Conservation (phyloP, 2,329 filamentous ascomycete genomes). For the Ophiostoma populinum region DNA sequence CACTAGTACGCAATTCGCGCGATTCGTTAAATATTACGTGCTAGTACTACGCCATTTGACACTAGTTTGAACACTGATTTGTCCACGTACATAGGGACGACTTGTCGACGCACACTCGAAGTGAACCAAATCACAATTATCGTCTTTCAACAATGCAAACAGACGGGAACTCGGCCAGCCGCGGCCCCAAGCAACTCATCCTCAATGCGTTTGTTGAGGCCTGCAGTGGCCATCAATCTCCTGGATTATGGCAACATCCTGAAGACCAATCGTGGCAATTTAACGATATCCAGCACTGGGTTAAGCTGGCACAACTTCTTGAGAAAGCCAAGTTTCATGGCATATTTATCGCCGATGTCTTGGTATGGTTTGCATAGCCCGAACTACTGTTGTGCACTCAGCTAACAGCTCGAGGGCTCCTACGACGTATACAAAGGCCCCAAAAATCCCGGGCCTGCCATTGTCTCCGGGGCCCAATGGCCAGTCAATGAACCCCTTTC, state of each 20-base stretch:
- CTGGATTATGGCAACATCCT: conserved; percentile 40
- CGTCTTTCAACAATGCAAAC: too few relatives aligned
- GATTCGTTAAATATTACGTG: too few relatives aligned
- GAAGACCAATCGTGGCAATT: conserved; percentile 45
- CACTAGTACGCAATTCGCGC: too few relatives aligned
- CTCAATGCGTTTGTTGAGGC: conserved; percentile 7
- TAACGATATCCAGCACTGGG: conserved; percentile 25
- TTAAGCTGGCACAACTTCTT: neutral
- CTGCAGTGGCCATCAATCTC: conserved; percentile 29
- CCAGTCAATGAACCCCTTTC: conserved; percentile 1
- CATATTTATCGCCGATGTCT: conserved; percentile 3
- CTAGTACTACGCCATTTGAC: too few relatives aligned
- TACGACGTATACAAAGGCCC: conserved; percentile 4
- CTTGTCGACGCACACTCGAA: too few relatives aligned
- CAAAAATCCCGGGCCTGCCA: neutral
- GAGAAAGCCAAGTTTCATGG: conserved; percentile 1
- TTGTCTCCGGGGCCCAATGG: conserved; percentile 1
- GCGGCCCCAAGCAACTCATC: conserved; percentile 3
- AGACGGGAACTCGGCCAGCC: too few relatives aligned
- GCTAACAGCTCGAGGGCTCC: neutral
- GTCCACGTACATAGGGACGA: too few relatives aligned
- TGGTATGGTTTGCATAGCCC: neutral
- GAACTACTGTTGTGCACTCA: neutral
- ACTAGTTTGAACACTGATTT: too few relatives aligned
- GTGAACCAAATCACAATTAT: too few relatives aligned